Conservation (phyloP, 495 filamentous ascomycete genomes). For the Penicillium cinerascens region DNA sequence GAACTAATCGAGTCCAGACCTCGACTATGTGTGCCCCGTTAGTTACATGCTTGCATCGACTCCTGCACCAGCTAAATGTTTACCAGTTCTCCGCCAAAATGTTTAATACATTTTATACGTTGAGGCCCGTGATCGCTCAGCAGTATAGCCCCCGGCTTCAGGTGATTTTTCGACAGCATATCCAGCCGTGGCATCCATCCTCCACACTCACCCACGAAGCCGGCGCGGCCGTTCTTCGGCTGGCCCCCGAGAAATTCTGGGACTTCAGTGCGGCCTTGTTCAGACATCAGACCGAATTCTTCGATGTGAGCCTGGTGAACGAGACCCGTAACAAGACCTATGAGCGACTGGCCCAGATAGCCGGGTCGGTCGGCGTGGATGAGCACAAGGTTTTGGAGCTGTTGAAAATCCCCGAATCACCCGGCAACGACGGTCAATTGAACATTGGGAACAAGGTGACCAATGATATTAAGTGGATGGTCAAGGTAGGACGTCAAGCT, state of each 20-base stretch:
- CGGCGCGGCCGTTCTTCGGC: slow-evolving; percentile 66
- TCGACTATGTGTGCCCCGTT: slow-evolving; percentile 84
- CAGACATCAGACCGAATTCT: slow-evolving; percentile 64
- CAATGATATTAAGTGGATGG: slow-evolving; percentile 76
- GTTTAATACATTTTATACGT: slow-evolving; percentile 66
- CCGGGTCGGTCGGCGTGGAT: slow-evolving; percentile 61
- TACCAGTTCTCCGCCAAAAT: slow-evolving; percentile 58
- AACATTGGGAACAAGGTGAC: slow-evolving; percentile 77
- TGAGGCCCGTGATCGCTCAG: slow-evolving; percentile 52
- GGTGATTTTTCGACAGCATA: slow-evolving; percentile 82
- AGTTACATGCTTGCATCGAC: slow-evolving; percentile 12
- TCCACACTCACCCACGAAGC: slow-evolving; percentile 88
- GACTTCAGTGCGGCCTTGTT: slow-evolving; percentile 72
- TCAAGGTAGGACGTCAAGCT: slow-evolving; percentile 55
- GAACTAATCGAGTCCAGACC: slow-evolving; percentile 41
- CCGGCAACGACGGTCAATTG: slow-evolving; percentile 56
- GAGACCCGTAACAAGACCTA: slow-evolving; percentile 87
- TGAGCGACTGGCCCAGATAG: slow-evolving; percentile 66
- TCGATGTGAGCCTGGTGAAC: slow-evolving; percentile 76
- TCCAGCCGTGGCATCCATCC: slow-evolving; percentile 95
- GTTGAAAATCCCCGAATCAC: slow-evolving; percentile 60
- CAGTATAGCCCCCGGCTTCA: slow-evolving; percentile 60
- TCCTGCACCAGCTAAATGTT: not conserved
- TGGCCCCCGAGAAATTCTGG: slow-evolving; percentile 71
- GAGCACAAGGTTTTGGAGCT: slow-evolving; percentile 60